Percentiles rank a stretch among this genome's conserved stretches.
Conservation (phyloP, 2,329 filamentous ascomycete species). For the Arthrobotrys musiformis region DNA sequence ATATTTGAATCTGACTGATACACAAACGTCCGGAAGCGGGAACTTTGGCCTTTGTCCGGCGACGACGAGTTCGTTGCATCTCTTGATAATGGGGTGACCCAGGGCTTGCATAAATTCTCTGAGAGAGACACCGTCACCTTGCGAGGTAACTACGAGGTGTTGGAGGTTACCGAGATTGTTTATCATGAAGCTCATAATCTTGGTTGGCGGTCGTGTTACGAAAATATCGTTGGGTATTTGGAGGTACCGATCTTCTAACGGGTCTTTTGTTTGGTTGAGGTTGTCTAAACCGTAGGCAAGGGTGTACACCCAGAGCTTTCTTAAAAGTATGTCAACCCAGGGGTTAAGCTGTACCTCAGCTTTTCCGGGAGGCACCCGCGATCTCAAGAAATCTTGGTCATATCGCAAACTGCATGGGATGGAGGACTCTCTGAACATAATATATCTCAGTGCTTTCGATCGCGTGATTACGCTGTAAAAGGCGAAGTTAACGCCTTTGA, state of each 20-base stretch:
- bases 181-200: neutral
- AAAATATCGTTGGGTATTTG: neutral
- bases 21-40: neutral
- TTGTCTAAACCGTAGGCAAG: neutral
- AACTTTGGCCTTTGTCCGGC: neutral
- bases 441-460: neutral
- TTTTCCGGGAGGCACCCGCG: neutral
- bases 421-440: neutral
- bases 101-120: neutral
- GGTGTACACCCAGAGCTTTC: neutral
- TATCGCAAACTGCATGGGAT: neutral
- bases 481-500: neutral
- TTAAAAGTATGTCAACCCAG: neutral
- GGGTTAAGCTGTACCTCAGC: neutral
- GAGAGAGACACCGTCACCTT: neutral
- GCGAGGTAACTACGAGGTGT: neutral
- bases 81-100: neutral
- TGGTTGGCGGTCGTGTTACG: constrained; percentile 4
- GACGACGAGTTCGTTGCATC: neutral
- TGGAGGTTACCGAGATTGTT: neutral
- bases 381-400: neutral
- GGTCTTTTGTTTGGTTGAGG: neutral
- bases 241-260: neutral
- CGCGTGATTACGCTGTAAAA: neutral
- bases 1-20: neutral